Conservation (phyloP, 371 early-diverging fungal species). For the Mortierella sp. region DNA sequence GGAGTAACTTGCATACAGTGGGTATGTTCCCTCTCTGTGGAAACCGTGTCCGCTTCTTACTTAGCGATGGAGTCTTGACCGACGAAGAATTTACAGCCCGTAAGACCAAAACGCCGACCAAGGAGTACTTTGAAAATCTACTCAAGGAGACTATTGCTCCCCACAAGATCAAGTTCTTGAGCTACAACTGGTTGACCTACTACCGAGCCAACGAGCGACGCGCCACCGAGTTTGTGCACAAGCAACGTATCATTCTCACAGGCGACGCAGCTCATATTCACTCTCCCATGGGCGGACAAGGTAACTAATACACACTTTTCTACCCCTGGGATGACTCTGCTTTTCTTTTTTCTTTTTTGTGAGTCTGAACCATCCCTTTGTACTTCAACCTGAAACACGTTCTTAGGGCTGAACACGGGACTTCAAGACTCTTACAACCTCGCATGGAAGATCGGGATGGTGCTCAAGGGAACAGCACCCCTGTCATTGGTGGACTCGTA, state of each 20-base stretch:
- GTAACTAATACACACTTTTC: not conserved
- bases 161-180: conserved; percentile 18
- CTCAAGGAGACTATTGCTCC: conserved; percentile 3
- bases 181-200: conserved; percentile 38
- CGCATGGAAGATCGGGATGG: conserved; percentile 28
- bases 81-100: conserved; percentile 25
- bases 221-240: conserved; percentile 29
- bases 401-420: conserved; percentile 18
- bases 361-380: not conserved
- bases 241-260: conserved; percentile 55
- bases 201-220: conserved; percentile 54
- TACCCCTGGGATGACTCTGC: no score
- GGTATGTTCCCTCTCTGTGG: conserved; percentile 27
- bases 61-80: conserved; percentile 25
- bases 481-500: conserved; percentile 2
- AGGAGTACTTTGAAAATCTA: conserved; percentile 22
- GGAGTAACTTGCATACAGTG: conserved; percentile 10
- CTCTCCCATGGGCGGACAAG: conserved; percentile 62
- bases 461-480: conserved; percentile 18
- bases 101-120: conserved; percentile 13
- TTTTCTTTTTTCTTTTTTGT: not conserved
- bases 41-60: conserved; percentile 18
- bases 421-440: conserved; percentile 28
- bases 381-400: not conserved
- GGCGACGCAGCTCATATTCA: conserved; percentile 65